Evolutionary conservation across 192 early-diverging fungal genomes (phyloP).

Genomic region (Podila minutissima): DNA sequence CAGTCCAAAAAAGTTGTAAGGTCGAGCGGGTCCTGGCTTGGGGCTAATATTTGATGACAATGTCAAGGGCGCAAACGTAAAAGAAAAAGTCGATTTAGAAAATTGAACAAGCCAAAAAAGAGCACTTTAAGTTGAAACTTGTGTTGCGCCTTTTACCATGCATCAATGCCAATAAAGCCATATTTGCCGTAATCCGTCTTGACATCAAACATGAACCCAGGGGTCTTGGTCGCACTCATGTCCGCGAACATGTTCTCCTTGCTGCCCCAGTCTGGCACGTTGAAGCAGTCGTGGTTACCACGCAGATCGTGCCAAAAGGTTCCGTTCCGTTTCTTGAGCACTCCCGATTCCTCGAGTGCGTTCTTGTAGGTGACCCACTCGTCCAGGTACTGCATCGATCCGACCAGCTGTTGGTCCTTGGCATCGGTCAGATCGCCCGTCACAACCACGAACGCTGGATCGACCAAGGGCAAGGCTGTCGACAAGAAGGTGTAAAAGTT

Average conservation of each 20-base stretch:
- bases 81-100: constrained; percentile 1
- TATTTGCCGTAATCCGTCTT: constrained; percentile 79
- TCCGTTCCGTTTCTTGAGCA: constrained; percentile 59
- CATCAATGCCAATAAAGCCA: constrained; percentile 86
- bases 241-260: constrained; percentile 69
- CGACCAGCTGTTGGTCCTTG: constrained; percentile 71
- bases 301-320: constrained; percentile 86
- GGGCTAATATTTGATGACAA: constrained; percentile 52
- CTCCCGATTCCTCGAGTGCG: constrained; percentile 63
- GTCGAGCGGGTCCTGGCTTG: constrained; percentile 74
- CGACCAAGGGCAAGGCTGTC: constrained; percentile 77
- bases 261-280: constrained; percentile 70
- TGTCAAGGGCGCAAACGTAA: neutral
- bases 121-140: neutral
- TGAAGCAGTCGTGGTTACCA: constrained; percentile 97
- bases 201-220: constrained; percentile 69
- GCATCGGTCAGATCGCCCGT: constrained; percentile 94
- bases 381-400: constrained; percentile 79
- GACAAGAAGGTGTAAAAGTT: constrained; percentile 82
- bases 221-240: constrained; percentile 58
- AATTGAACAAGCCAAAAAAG: neutral
- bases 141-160: constrained; percentile 60
- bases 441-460: constrained; percentile 80
- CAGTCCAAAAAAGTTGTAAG: constrained; percentile 93
- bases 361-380: constrained; percentile 83